A percentile compares a stretch with the other conserved stretches of the same genome.
Evolutionary conservation across 352 stramenopile species (phyloP).

Genomic region (Pythium plurisporium): DNA sequence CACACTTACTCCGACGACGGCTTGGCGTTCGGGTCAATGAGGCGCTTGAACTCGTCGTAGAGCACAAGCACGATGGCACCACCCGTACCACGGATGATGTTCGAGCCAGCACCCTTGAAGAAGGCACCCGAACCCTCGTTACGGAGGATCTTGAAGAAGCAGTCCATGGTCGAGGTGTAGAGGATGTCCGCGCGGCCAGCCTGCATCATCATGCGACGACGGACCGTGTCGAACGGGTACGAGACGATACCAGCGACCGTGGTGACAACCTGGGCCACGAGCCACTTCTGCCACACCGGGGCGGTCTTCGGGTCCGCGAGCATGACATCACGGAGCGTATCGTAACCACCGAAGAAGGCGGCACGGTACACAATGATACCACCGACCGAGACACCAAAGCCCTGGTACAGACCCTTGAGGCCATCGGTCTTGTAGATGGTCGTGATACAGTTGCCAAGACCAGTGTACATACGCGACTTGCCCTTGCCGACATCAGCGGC

Average conservation of each 20-base stretch:
- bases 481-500: constrained; percentile 96
- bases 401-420: constrained; percentile 95
- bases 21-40: constrained; percentile 59
- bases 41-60: constrained; percentile 98
- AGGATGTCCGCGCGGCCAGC: constrained; percentile 95
- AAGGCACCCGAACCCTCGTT: constrained; percentile 95
- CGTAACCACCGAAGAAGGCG: constrained; percentile 98
- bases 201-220: constrained; percentile 98
- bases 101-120: constrained; percentile 99
- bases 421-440: constrained; percentile 94
- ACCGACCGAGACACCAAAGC: constrained; percentile 97
- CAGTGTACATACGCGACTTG: constrained; percentile 97
- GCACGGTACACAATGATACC: constrained; percentile 99
- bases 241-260: constrained; percentile 91
- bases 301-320: constrained; percentile 83
- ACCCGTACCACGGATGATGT: constrained; percentile 98
- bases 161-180: constrained; percentile 97
- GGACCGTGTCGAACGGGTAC: constrained; percentile 96
- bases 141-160: constrained; percentile 95
- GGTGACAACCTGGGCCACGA: constrained; percentile 90
- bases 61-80: constrained; percentile 98
- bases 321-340: constrained; percentile 92
- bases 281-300: constrained; percentile 88
- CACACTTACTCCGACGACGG: constrained; percentile 45
- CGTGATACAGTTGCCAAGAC: constrained; percentile 95